phyloP scores from a whole-genome alignment of 2,329 filamentous ascomycete genomes.

The Scytalidium lignicola region DNA sequence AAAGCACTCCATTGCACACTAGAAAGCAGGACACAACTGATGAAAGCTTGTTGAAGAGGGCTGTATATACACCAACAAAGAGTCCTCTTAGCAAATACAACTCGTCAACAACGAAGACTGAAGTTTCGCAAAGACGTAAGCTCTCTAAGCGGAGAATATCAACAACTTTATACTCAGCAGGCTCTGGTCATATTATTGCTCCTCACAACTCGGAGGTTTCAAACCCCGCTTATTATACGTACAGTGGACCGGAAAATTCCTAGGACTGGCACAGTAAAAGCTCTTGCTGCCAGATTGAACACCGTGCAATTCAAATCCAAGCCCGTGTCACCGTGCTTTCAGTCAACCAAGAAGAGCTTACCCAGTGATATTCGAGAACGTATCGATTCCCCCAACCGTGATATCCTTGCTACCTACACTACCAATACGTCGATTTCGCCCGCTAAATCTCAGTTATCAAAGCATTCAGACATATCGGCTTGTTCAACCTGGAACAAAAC shows the following conservation, averaged over 20 bases:
- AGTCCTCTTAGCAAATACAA: too few relatives aligned
- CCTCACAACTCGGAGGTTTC: neutral
- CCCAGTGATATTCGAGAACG: neutral
- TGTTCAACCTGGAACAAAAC: constrained; percentile 6
- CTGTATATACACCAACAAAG: too few relatives aligned
- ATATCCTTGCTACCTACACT: constrained; percentile 22
- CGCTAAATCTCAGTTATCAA: constrained; percentile 18
- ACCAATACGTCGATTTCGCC: constrained; percentile 23
- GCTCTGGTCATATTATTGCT: neutral
- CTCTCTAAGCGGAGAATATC: neutral
- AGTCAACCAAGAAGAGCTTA: constrained; percentile 5
- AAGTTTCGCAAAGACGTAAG: too few relatives aligned
- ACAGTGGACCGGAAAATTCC: neutral
- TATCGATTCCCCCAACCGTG: constrained; percentile 8
- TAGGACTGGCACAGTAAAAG: constrained; percentile 19
- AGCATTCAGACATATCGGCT: constrained; percentile 13
- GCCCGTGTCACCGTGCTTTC: neutral
- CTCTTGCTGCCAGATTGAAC: constrained; percentile 24
- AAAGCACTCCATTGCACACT: neutral
- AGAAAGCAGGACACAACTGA: neutral
- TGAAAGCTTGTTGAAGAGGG: too few relatives aligned
- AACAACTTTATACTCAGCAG: neutral
- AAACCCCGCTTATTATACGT: neutral
- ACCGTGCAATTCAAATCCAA: constrained; percentile 5
- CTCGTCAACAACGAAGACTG: too few relatives aligned